Evolutionary conservation across 352 stramenopile species (phyloP).

Genomic region (Globisporangium takayamanum): DNA sequence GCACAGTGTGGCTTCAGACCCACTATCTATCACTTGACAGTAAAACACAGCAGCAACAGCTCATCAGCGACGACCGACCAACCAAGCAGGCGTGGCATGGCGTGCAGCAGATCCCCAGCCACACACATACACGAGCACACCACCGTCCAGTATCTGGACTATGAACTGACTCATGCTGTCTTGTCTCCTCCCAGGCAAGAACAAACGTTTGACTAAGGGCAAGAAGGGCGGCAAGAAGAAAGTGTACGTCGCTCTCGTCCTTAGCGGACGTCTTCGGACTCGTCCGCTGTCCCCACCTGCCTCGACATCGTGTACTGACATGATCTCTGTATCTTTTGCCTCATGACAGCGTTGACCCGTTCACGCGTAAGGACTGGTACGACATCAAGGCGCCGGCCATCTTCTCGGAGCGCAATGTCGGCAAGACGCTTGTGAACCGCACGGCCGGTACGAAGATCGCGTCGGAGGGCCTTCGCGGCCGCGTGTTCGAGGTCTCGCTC

Average conservation of each 20-base stretch:
- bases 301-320: slow-evolving; percentile 6
- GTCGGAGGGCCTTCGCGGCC: slow-evolving; percentile 97
- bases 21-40: no score
- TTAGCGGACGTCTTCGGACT: background rate
- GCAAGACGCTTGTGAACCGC: slow-evolving; percentile 99
- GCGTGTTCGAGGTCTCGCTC: slow-evolving; percentile 98
- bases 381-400: slow-evolving; percentile 98
- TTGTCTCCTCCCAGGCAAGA: slow-evolving; percentile 56
- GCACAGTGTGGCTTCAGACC: no score
- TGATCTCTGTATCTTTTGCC: slow-evolving; percentile 6
- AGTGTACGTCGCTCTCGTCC: slow-evolving; percentile 50
- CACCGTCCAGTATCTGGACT: background rate
- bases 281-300: no score
- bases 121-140: background rate
- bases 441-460: slow-evolving; percentile 96
- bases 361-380: slow-evolving; percentile 97
- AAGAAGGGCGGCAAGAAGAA: slow-evolving; percentile 93
- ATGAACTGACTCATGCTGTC: slow-evolving; percentile 8
- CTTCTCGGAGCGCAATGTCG: slow-evolving; percentile 95
- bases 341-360: slow-evolving; percentile 91
- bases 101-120: no score
- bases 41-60: no score
- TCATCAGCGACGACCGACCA: no score
- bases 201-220: slow-evolving; percentile 89
- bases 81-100: no score